Evolutionary conservation across 768 basidiomycete species (phyloP), one percentile per base, ranked within the genome.

Genomic region (Boletus pseudo-olivaceus): DNA sequence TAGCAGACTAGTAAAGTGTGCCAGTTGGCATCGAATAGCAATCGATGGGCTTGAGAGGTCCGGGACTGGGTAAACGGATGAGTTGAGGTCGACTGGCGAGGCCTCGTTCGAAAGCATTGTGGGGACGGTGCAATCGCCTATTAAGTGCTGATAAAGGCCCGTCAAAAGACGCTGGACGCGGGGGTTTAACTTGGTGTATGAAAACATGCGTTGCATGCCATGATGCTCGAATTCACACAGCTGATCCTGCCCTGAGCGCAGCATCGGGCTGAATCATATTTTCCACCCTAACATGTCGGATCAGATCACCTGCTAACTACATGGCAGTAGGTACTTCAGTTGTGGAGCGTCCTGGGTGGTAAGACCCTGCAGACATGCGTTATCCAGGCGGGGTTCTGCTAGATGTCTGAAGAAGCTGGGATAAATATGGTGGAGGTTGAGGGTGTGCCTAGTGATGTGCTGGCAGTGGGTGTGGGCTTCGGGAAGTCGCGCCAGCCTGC

Each of bases 331-430:
- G 8, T 8, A 35, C 12, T 29, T 17, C 29, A 20, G 20, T 7
- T 35, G 34, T 42, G 48, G 32, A 44, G 15, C 32, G 5, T 44
- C 37, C 12, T 26, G 27, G 17, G 27, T 23, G 26, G 7, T n/a
- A 17, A 23, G 48, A 56, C 64, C 64, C 58, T 65, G 55, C 34
- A 35, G 17, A 27, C 61, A 58, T 49, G 64, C 32, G 48, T 54
- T 33, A 19, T 49, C 43, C 63, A 32, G 39, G 49, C 27, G 47
- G 14, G 4, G 2, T 15, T 20, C 41, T 51, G 48, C 57, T 61
- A 17, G 39, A 44, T 41, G 48, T 43, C 51, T 10, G 34, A 49
- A 54, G 35, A 47, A 51, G 41, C 33, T 17, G 30, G 8, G 19
- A 55, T 11, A 38, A 6, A 49, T 27, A 29, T 35, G 49, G 20